Evolutionary conservation across 2,329 filamentous ascomycete genomes (phyloP).

Genomic region (Arthrobotrys megalospora): DNA sequence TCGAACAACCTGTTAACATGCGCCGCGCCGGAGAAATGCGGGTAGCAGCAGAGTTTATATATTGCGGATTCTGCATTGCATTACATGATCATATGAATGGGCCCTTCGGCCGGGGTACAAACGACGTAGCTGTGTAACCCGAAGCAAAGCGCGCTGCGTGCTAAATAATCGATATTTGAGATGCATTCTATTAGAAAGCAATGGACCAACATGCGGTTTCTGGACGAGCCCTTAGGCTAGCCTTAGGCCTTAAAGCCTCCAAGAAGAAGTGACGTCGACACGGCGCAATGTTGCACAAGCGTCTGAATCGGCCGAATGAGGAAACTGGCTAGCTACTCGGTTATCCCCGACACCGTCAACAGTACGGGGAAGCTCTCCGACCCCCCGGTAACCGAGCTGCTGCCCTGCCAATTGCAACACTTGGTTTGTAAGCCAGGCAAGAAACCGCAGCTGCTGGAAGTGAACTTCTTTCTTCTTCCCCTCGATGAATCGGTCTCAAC

Average conservation of each 20-base stretch:
- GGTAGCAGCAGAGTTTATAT: neutral
- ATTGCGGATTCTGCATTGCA: too few relatives aligned
- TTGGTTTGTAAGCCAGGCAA: slow-evolving; percentile 8
- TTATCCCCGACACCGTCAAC: neutral
- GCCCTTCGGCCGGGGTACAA: neutral
- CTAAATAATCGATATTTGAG: neutral
- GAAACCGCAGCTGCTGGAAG: neutral
- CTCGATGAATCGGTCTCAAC: too few relatives aligned
- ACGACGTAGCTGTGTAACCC: neutral
- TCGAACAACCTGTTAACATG: neutral
- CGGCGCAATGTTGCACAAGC: slow-evolving; percentile 15
- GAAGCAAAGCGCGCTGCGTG: neutral
- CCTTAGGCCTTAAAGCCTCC: too few relatives aligned
- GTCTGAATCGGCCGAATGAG: slow-evolving; percentile 9
- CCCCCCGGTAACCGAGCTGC: neutral
- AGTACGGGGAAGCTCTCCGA: slow-evolving; percentile 14
- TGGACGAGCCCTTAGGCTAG: neutral
- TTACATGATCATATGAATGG: neutral
- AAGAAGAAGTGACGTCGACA: slow-evolving; percentile 15
- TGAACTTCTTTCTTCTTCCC: neutral
- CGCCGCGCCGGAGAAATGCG: neutral
- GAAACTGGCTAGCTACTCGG: neutral
- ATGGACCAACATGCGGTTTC: neutral
- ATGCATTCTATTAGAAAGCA: slow-evolving; percentile 4
- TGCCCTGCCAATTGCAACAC: slow-evolving; percentile 6